Evolutionary conservation across 1,284 basidiomycete genomes (phyloP), one percentile per base, ranked within the genome.

Genomic region (Boletus sp.): DNA sequence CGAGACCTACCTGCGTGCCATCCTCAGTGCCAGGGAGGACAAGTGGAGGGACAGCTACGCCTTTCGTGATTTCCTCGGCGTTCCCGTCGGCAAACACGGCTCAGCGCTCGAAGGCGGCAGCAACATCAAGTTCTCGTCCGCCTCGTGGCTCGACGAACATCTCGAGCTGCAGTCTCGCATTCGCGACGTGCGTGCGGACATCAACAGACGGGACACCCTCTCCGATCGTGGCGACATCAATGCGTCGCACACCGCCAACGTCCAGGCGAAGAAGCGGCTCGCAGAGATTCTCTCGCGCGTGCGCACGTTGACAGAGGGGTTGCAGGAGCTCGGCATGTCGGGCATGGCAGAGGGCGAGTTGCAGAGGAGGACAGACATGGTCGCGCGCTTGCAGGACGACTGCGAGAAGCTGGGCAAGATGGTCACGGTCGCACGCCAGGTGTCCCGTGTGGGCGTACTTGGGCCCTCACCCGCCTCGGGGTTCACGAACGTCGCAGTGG

Each of bases 91-190:
- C 53, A 78, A 76, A 59, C 76, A 79, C 53, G 70, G 67, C 25
- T 60, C 61, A 0, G 41, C 57, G 5, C 66, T 55, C 45, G 53
- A 60, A 10, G 49, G 58, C 9, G 61, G 69, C 22, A 49, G 53
- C 17, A 57, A 66, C 8, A 61, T 66, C 25, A 75, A 77, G 48
- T 89, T 87, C 70, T 88, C 88, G 0, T 77, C 81, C 2, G 72
- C 84, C 12, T 81, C 84, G 32, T 94, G 92, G 92, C 74, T 94
- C 17, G 84, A 91, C 53, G 91, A 94, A 65, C 88, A 93, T 59
- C 69, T 79, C 42, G 82, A 85, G 41, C 69, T 94, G 9, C 83
- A 88, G 61, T 72, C 77, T n/a, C 76, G 82, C 37, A 74, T 92
- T 40, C 83, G 91, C 33, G 80, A 84, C 55, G 78, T 92, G 41